phyloP scores from a whole-genome alignment of 495 filamentous ascomycete genomes.

The Penicillium simplicissimum region DNA sequence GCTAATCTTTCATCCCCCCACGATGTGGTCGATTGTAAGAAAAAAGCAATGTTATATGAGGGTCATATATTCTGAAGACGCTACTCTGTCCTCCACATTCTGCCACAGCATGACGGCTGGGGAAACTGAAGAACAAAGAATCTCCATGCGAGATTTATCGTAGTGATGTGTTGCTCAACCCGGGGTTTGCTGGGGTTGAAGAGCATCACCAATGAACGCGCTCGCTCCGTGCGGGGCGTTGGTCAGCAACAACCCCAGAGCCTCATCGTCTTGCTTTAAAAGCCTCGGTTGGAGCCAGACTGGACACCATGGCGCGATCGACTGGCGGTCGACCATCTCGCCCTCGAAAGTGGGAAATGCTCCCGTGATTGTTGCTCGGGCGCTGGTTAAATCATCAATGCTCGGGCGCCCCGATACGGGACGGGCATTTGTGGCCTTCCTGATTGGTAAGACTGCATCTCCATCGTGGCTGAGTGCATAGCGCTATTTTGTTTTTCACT shows the following conservation, averaged over 20 bases:
- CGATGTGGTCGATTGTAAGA: background rate
- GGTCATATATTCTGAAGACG: background rate
- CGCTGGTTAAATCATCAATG: background rate
- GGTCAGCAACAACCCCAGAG: slow-evolving; percentile 22
- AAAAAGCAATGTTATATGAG: slow-evolving; percentile 3
- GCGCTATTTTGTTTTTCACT: background rate
- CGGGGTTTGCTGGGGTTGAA: background rate
- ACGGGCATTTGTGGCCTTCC: slow-evolving; percentile 5
- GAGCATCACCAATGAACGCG: background rate
- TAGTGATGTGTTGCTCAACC: background rate
- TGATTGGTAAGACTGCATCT: slow-evolving; percentile 21
- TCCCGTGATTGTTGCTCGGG: slow-evolving; percentile 16
- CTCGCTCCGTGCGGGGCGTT: slow-evolving; percentile 3
- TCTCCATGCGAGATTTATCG: background rate
- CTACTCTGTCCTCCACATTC: background rate
- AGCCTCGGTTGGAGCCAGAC: slow-evolving; percentile 11
- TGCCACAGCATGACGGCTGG: background rate
- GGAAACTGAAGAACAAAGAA: slow-evolving; percentile 4
- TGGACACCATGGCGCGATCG: background rate
- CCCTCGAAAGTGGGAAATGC: slow-evolving; percentile 6
- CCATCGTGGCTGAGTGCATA: slow-evolving; percentile 20
- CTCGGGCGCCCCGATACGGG: slow-evolving; percentile 25
- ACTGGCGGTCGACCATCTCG: background rate
- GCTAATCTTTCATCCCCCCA: slow-evolving; percentile 15
- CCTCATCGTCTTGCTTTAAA: slow-evolving; percentile 15